Evolutionary conservation across 2,329 filamentous ascomycete genomes (phyloP).

Genomic region (Dendrostoma leiphaemia): DNA sequence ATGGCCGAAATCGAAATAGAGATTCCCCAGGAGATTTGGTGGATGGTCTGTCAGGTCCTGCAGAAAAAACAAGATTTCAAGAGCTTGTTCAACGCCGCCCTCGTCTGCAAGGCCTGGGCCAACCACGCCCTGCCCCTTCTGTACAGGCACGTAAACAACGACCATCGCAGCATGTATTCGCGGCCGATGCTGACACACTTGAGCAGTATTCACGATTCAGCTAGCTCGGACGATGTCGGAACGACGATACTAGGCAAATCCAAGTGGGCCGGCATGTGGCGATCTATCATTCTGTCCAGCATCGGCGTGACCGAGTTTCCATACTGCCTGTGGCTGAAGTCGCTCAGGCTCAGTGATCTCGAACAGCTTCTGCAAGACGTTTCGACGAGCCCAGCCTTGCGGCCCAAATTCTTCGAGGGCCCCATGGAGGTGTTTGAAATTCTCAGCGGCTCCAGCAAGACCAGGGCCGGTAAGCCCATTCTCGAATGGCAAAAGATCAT

Average conservation of each 20-base stretch:
- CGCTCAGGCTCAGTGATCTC: constrained; percentile 62
- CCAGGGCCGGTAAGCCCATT: constrained; percentile 19
- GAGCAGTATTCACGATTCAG: constrained; percentile 44
- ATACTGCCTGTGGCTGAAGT: constrained; percentile 67
- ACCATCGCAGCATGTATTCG: neutral
- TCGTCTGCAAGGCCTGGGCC: constrained; percentile 54
- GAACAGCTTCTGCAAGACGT: constrained; percentile 56
- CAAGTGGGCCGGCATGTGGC: constrained; percentile 65
- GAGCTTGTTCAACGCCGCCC: constrained; percentile 59
- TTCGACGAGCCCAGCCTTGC: constrained; percentile 24
- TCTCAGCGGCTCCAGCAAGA: constrained; percentile 23
- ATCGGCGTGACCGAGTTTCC: constrained; percentile 61
- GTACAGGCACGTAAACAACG: constrained; percentile 53
- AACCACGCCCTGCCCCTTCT: constrained; percentile 58
- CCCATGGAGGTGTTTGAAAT: constrained; percentile 36
- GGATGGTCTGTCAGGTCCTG: constrained; percentile 60
- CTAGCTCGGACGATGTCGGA: constrained; percentile 38
- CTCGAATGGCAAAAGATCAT: constrained; percentile 37
- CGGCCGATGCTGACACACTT: neutral
- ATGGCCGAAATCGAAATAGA: constrained; percentile 11
- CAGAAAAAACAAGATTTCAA: constrained; percentile 54
- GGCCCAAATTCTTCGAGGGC: constrained; percentile 37
- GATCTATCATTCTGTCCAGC: constrained; percentile 65
- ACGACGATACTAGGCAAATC: constrained; percentile 34
- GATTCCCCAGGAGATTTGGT: constrained; percentile 58